These are phyloP conservation scores for Microascus cirrosus DNA, from an alignment of 2,329 filamentous ascomycete species.

Conservation along the genomic window DNA sequence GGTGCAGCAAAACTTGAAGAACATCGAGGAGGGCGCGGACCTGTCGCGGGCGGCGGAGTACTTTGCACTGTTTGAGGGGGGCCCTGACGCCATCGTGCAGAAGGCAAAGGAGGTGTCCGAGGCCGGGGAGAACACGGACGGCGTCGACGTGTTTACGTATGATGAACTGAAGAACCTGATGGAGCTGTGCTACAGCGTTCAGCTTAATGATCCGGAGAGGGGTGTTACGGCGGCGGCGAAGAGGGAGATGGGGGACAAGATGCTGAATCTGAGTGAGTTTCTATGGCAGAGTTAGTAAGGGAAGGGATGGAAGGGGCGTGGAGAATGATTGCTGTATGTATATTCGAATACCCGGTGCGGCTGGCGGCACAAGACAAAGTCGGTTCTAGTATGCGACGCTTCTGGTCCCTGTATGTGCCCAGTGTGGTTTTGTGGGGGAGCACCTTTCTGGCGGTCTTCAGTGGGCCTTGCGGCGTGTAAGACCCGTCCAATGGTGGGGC, in stretches of 20 bases:
- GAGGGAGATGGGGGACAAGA: constrained; percentile 58
- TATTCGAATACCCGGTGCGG: not conserved
- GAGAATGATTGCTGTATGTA: not conserved
- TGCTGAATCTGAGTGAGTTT: constrained; percentile 59
- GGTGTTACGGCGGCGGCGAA: constrained; percentile 57
- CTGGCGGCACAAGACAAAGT: not conserved
- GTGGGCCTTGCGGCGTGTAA: not conserved
- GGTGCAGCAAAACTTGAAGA: constrained; percentile 92
- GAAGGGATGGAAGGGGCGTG: not conserved
- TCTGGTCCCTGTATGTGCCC: not conserved
- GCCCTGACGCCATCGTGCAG: constrained; percentile 52
- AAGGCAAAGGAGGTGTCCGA: constrained; percentile 40
- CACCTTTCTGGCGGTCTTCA: not conserved
- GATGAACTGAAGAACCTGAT: constrained; percentile 56
- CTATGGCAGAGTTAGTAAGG: constrained; percentile 48
- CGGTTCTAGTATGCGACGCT: not conserved
- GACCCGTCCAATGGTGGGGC: not conserved
- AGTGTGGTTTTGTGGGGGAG: not conserved
- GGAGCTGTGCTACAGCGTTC: constrained; percentile 59
- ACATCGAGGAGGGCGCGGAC: constrained; percentile 63
- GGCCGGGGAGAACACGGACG: constrained; percentile 10
- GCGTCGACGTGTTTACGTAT: constrained; percentile 37
- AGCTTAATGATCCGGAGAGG: constrained; percentile 53
- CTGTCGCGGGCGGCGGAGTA: constrained; percentile 55
- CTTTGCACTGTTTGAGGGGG: constrained; percentile 56